These are phyloP conservation scores for Ustilago bromivora DNA, from an alignment of 1,284 basidiomycete genomes.

Conservation along the genomic window DNA sequence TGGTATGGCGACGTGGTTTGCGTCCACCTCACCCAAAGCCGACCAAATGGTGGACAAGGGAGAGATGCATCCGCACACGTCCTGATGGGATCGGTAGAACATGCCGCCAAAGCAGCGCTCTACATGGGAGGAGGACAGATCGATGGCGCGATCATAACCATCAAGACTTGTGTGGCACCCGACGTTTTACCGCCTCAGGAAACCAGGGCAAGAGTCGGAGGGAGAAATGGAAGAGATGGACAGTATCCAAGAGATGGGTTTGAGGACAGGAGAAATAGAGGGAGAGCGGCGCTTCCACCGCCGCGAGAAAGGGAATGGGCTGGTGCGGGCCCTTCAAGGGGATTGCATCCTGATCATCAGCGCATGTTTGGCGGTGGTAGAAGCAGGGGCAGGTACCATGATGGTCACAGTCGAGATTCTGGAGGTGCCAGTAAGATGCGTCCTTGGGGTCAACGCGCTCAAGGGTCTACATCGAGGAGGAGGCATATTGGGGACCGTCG, in stretches of 20 bases:
- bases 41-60: not conserved
- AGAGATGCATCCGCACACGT: constrained; percentile 23
- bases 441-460: constrained; percentile 14
- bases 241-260: too few relatives aligned
- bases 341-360: constrained; percentile 25
- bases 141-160: constrained; percentile 35
- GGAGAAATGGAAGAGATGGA: not conserved
- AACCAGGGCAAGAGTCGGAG: too few relatives aligned
- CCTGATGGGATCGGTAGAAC: constrained; percentile 21
- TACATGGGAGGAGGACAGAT: constrained; percentile 62
- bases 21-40: constrained; percentile 13
- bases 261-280: not conserved
- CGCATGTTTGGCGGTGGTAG: not conserved
- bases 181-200: too few relatives aligned
- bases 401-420: not conserved
- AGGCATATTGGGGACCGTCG: not conserved
- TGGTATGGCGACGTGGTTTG: constrained; percentile 43
- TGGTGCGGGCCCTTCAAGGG: not conserved
- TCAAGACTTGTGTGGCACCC: constrained; percentile 24
- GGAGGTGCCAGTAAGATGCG: constrained; percentile 8
- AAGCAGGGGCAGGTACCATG: not conserved
- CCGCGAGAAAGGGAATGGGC: not conserved
- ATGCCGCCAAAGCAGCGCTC: constrained; percentile 45
- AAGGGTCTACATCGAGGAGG: not conserved
- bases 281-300: not conserved